Evolutionary conservation across 768 basidiomycete species (phyloP).

Genomic region (Podaxis sp.): DNA sequence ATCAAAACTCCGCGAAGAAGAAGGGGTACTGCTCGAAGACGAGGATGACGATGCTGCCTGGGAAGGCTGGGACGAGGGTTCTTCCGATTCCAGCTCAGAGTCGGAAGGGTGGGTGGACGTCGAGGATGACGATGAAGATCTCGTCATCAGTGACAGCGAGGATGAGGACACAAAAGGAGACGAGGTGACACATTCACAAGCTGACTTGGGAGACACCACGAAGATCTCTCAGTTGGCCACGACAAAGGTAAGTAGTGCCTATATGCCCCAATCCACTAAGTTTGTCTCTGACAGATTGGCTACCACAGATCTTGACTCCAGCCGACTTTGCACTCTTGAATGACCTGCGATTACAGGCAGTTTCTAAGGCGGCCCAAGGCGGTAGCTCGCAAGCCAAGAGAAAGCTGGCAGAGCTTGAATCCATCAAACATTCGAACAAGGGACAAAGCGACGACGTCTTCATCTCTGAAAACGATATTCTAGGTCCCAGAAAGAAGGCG

Average conservation of each 20-base stretch:
- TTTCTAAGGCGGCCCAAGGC: slow-evolving; percentile 65
- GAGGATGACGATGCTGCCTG: slow-evolving; percentile 69
- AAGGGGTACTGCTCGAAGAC: slow-evolving; percentile 42
- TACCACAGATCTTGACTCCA: slow-evolving; percentile 84
- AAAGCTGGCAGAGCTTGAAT: slow-evolving; percentile 81
- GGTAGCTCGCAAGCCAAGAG: slow-evolving; percentile 82
- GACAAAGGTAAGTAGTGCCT: slow-evolving; percentile 66
- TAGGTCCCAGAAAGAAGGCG: slow-evolving; percentile 90
- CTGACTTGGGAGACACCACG: slow-evolving; percentile 25
- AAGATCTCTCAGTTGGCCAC: slow-evolving; percentile 71
- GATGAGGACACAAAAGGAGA: slow-evolving; percentile 56
- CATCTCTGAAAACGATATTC: slow-evolving; percentile 87
- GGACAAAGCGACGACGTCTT: slow-evolving; percentile 53
- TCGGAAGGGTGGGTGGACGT: slow-evolving; percentile 83
- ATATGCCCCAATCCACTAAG: not conserved
- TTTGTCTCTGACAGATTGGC: not conserved
- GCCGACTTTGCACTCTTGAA: slow-evolving; percentile 93
- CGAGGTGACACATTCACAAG: slow-evolving; percentile 30
- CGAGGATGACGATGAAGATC: slow-evolving; percentile 64
- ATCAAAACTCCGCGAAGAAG: slow-evolving; percentile 65
- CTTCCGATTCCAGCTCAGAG: slow-evolving; percentile 49
- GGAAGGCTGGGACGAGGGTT: slow-evolving; percentile 87
- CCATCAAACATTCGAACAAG: slow-evolving; percentile 42
- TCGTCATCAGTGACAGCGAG: slow-evolving; percentile 87
- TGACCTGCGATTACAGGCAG: slow-evolving; percentile 82